Evolutionary conservation across 169 alveolate species (phyloP).

Genomic region (Condylostoma magnum): DNA sequence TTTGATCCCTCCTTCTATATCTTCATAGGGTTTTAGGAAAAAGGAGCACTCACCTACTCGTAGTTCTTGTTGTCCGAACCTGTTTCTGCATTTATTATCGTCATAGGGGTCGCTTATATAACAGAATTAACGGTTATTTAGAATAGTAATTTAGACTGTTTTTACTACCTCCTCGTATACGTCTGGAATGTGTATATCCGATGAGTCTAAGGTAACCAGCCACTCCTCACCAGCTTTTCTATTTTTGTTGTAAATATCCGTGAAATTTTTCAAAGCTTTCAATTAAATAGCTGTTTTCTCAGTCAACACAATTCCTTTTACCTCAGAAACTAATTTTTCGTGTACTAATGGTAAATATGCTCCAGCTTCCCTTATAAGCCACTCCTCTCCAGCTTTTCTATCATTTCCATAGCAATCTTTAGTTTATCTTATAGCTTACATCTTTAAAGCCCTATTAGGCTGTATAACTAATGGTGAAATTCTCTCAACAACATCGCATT

Average conservation of each 20-base stretch:
- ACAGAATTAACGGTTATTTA: conserved; percentile 51
- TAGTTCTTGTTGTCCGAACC: conserved; percentile 47
- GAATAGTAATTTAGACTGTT: conserved; percentile 33
- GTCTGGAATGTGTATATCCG: conserved; percentile 55
- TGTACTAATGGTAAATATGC: conserved; percentile 52
- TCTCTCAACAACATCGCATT: conserved; percentile 37
- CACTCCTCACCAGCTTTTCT: conserved; percentile 76
- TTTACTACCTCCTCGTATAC: conserved; percentile 48
- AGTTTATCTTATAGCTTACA: conserved; percentile 45
- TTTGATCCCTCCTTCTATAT: conserved; percentile 45
- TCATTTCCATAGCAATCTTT: conserved; percentile 41
- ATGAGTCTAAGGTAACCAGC: conserved; percentile 42
- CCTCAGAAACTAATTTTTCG: conserved; percentile 38
- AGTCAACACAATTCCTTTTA: conserved; percentile 47
- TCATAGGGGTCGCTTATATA: conserved; percentile 50
- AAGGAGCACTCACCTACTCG: conserved; percentile 57
- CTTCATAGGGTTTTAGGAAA: conserved; percentile 64
- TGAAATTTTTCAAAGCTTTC: conserved; percentile 39
- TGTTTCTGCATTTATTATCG: conserved; percentile 21
- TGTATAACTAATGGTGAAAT: conserved; percentile 35
- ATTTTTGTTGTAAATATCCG: conserved; percentile 41
- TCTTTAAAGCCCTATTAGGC: conserved; percentile 49
- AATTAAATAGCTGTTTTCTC: conserved; percentile 51
- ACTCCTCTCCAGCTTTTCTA: conserved; percentile 72
- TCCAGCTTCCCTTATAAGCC: conserved; percentile 58